Evolutionary conservation across 805 yeast genomes (phyloP), one percentile per base, ranked within the genome.

Genomic region (Wickerhamomyces chaumierensis): DNA sequence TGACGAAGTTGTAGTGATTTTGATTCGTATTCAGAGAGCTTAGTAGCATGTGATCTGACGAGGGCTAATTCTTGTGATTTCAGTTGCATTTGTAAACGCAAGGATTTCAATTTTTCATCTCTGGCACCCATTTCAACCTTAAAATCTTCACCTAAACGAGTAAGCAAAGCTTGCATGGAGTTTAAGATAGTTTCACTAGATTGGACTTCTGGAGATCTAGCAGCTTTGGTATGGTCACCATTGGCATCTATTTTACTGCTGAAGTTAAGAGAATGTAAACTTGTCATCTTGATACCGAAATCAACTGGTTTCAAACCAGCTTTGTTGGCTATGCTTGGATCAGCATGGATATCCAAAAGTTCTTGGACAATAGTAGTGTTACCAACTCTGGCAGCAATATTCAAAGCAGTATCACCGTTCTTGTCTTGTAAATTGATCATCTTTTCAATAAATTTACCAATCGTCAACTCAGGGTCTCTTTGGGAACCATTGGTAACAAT

Each of bases 371-470:
- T 72, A 34, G 81, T 77, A 35, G 77, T 74, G 55, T 84, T 82
- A 8, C 94, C 94, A 19, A 92, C 74, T 49, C 94, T 73, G 0
- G 96, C 92, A 1, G 94, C 94, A 40, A 92, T 83, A 54, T 88
- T 94, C 43, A 92, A 66, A 36, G 96, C 88, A 0, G 98, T 92
- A 56, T 92, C 96, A 19, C 98, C 98, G 51, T 88, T 88, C 39
- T 76, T 66, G 61, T 92, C 98, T 45, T 81, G 84, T n/a, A 82
- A 81, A 55, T 92, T 90, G 38, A 90, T 79, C 48, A 92, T 73
- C 36, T 77, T 74, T 15, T 71, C 64, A 64, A 81, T 78, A 46
- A 81, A 75, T 52, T 70, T 65, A 11, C 73, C 69, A 19, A 82
- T 61, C 31, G 73, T 63, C 23, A 36, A 72, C 58, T 15, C 65